Evolutionary conservation across 768 basidiomycete species (phyloP).

Genomic region (Sporobolomyces roseus): DNA sequence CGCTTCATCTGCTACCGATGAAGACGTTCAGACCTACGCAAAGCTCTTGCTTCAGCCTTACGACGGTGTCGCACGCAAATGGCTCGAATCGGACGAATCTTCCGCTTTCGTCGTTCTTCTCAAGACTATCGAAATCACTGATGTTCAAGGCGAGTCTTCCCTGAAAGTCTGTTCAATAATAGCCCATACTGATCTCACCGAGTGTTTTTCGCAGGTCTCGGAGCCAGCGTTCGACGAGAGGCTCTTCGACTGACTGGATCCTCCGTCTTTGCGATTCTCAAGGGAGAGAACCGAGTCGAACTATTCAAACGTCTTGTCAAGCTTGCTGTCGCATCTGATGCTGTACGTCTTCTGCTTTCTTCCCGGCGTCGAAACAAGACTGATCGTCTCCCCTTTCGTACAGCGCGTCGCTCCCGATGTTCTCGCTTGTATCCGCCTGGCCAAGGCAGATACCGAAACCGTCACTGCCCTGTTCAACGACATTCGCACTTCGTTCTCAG

Average conservation of each 20-base stretch:
- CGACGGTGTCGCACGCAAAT: constrained; percentile 36
- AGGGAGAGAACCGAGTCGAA: constrained; percentile 29
- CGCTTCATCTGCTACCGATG: background rate
- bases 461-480: constrained; percentile 31
- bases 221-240: constrained; percentile 16
- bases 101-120: constrained; percentile 18
- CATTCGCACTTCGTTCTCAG: constrained; percentile 14
- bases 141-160: background rate
- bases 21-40: constrained; percentile 6
- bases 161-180: no score
- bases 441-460: constrained; percentile 29
- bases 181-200: no score
- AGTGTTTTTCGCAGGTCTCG: no score
- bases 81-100: constrained; percentile 28
- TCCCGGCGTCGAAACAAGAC: background rate
- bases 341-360: background rate
- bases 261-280: constrained; percentile 24
- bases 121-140: constrained; percentile 15
- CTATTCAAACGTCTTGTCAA: constrained; percentile 35
- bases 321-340: constrained; percentile 20
- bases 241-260: constrained; percentile 19
- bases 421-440: constrained; percentile 27
- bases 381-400: background rate
- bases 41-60: constrained; percentile 28
- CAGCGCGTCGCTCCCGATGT: constrained; percentile 32